A percentile compares a stretch with the other conserved stretches of the same genome.
Conservation (phyloP, 345 rosid genomes). For the Hypericum perforatum region DNA sequence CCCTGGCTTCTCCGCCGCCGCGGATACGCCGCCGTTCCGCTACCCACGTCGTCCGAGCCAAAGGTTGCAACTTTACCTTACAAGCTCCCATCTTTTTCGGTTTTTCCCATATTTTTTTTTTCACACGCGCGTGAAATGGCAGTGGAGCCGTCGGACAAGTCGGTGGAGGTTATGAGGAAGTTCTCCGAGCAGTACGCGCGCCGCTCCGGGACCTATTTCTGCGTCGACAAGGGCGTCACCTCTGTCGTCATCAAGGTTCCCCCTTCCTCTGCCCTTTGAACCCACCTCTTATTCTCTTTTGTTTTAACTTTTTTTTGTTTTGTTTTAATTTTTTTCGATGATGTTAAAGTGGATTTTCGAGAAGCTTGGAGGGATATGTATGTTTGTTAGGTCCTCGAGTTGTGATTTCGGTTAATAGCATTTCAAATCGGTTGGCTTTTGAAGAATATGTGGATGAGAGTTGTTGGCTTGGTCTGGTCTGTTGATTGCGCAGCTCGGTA, state of each 20-base stretch:
- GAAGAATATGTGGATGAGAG: too few species aligned
- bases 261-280: too few species aligned
- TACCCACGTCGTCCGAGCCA: conserved; percentile 29
- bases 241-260: conserved; percentile 87
- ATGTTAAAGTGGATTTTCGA: too few species aligned
- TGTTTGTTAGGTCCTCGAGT: too few species aligned
- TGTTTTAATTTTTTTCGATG: too few species aligned
- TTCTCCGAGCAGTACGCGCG: conserved; percentile 98
- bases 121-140: neutral
- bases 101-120: neutral
- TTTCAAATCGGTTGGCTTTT: too few species aligned
- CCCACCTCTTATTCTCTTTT: neutral
- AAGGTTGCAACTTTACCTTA: conserved; percentile 19
- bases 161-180: conserved; percentile 90
- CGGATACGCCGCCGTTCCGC: conserved; percentile 18
- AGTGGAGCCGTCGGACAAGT: conserved; percentile 86
- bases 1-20: conserved; percentile 26
- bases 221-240: conserved; percentile 87
- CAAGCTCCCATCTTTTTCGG: neutral
- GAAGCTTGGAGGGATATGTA: too few species aligned
- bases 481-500: too few species aligned
- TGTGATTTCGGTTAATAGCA: too few species aligned
- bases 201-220: conserved; percentile 85
- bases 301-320: neutral
- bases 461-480: too few species aligned